These are phyloP conservation scores for Nissolia schottii DNA, from an alignment of 306 rosid genomes.

Conservation along the genomic window DNA sequence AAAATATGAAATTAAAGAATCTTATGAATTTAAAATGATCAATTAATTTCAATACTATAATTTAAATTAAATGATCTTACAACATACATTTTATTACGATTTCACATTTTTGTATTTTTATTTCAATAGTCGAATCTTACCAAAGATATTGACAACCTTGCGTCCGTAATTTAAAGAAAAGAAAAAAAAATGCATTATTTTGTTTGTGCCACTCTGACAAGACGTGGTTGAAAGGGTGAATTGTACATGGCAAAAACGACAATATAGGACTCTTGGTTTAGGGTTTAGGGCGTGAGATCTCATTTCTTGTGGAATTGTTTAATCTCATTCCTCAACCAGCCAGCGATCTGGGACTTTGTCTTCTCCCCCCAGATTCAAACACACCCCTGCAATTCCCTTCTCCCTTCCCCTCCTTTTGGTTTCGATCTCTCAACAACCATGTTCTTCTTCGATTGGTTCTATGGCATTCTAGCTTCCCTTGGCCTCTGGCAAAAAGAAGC, in stretches of 20 bases:
- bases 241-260: background rate
- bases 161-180: too few relatives aligned
- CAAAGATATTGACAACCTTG: background rate
- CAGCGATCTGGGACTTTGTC: background rate
- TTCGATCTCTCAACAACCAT: constrained; percentile 24
- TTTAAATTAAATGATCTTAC: too few relatives aligned
- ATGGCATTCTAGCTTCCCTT: constrained; percentile 53
- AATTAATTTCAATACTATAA: too few relatives aligned
- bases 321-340: background rate
- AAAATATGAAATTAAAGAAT: too few relatives aligned
- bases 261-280: constrained; percentile 10
- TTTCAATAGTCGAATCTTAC: too few relatives aligned
- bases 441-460: constrained; percentile 65
- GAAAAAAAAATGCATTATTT: too few relatives aligned
- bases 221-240: background rate
- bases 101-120: too few relatives aligned
- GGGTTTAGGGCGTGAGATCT: constrained; percentile 16
- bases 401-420: background rate
- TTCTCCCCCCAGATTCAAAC: background rate
- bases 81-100: too few relatives aligned
- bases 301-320: background rate
- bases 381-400: background rate
- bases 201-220: background rate
- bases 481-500: constrained; percentile 70
- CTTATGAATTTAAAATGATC: too few relatives aligned